phyloP scores from a whole-genome alignment of 2,329 filamentous ascomycete genomes.

The Westerdykella ornata region DNA sequence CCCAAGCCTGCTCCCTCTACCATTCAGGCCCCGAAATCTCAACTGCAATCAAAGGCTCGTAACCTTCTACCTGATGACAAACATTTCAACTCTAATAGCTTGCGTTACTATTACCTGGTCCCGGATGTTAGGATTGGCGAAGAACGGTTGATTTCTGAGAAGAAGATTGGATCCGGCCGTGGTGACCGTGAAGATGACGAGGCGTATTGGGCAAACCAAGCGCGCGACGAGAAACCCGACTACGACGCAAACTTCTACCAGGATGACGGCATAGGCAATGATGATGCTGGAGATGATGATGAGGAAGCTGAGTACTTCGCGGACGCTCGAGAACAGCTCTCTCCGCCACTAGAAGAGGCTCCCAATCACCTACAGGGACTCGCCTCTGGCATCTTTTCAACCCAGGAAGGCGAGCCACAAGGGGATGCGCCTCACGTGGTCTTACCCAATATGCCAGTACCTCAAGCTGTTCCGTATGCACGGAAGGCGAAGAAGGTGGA shows the following conservation, averaged over 20 bases:
- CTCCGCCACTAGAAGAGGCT: conserved; percentile 55
- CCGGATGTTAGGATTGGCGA: conserved; percentile 74
- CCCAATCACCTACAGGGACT: conserved; percentile 32
- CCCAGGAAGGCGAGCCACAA: conserved; percentile 43
- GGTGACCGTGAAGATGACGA: conserved; percentile 69
- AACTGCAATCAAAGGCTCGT: conserved; percentile 89
- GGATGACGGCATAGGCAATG: conserved; percentile 69
- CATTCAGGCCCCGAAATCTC: conserved; percentile 83
- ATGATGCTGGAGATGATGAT: conserved; percentile 58
- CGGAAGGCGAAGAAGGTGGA: conserved; percentile 62
- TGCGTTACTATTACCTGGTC: conserved; percentile 87
- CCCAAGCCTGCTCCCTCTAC: conserved; percentile 71
- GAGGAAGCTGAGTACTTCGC: conserved; percentile 60
- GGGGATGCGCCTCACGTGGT: conserved; percentile 56
- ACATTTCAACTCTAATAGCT: conserved; percentile 90
- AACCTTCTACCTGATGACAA: conserved; percentile 96
- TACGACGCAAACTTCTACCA: conserved; percentile 98
- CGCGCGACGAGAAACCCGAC: conserved; percentile 27
- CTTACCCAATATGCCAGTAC: conserved; percentile 54
- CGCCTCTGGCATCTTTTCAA: conserved; percentile 45
- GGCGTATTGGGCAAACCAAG: conserved; percentile 76
- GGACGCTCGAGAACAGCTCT: conserved; percentile 73
- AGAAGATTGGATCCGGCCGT: conserved; percentile 10
- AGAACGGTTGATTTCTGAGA: conserved; percentile 5
- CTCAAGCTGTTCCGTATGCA: conserved; percentile 61